Evolutionary conservation across 768 basidiomycete genomes (phyloP), one percentile per base, ranked within the genome.

Genomic region (Pisolithus orientalis): DNA sequence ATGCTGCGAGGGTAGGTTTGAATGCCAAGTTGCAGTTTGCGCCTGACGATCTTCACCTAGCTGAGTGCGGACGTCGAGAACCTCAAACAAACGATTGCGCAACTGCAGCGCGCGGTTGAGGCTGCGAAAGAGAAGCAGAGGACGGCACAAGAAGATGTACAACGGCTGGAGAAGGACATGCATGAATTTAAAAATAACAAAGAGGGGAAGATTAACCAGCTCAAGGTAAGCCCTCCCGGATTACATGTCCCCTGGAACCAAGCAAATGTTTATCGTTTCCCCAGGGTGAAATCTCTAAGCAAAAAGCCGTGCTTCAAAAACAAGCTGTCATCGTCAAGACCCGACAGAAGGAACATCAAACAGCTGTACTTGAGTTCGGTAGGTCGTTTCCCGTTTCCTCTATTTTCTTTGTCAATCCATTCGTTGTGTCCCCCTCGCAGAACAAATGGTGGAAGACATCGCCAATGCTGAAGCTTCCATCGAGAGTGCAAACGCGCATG

Each of bases 181-280:
- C 82, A 82, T 50, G 96, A 98, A 73, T 97, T 99, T 76, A 94
- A 96, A 75, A 87, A 94, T 70, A 94, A 99, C 73, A 96, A 96
- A 67, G 96, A 97, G 47, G 92, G 93, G 44, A 98, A 98, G 71
- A 88, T 91, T 50, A 87, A 86, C 16, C 89, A 98, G 65, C 80
- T 98, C 57, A 96, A 94, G 76, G 94, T 89, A 52, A 44, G 73
- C 53, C 27, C 28, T 16, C 44, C 17, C 44, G 28, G 28, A 29
- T 7, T 7, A 29, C 28, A 29, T 29, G 11, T 11, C 34, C 5
- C 13, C 34, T 34, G 34, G 14, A 34, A 37, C 11, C 25, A 47
- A 24, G 29, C 37, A 44, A 48, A 51, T 44, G 25, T 6, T 7
- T 17, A 25, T 24, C 38, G 16, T n/a, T 28, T 8, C 1, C 61